Evolutionary conservation across 176 grass and related monocot species (phyloP).

Genomic region (Typha latifolia): DNA sequence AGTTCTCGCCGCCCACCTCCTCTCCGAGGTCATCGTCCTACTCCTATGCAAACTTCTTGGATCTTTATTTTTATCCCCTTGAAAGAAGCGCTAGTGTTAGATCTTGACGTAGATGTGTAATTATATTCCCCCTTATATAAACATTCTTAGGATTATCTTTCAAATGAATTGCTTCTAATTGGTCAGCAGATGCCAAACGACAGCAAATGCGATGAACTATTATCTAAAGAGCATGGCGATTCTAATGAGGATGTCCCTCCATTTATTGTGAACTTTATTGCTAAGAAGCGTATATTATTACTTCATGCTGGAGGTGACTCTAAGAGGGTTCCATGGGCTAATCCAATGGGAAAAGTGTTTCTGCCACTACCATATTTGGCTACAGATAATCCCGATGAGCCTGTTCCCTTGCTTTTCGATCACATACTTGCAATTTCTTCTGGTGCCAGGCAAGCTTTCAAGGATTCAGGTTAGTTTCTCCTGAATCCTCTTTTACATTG

Average conservation of each 20-base stretch:
- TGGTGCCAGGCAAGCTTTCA: conserved; percentile 79
- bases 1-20: conserved; percentile 45
- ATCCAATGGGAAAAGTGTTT: conserved; percentile 89
- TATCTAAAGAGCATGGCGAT: conserved; percentile 2
- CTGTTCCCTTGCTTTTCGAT: conserved; percentile 79
- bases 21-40: conserved; percentile 22
- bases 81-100: background rate
- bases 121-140: background rate
- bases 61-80: background rate
- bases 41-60: background rate
- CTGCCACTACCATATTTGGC: conserved; percentile 75
- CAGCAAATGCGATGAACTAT: conserved; percentile 17
- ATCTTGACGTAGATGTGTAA: background rate
- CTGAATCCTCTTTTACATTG: background rate
- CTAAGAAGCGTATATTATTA: conserved; percentile 64
- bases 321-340: conserved; percentile 96
- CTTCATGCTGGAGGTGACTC: conserved; percentile 90
- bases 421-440: conserved; percentile 84
- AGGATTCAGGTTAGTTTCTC: conserved; percentile 50
- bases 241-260: conserved; percentile 8
- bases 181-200: conserved; percentile 31
- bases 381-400: conserved; percentile 61
- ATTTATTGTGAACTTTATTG: conserved; percentile 28
- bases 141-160: background rate
- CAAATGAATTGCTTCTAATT: background rate